phyloP scores from a whole-genome alignment of 2,329 filamentous ascomycete genomes.

The Hymenoscyphus albidus region DNA sequence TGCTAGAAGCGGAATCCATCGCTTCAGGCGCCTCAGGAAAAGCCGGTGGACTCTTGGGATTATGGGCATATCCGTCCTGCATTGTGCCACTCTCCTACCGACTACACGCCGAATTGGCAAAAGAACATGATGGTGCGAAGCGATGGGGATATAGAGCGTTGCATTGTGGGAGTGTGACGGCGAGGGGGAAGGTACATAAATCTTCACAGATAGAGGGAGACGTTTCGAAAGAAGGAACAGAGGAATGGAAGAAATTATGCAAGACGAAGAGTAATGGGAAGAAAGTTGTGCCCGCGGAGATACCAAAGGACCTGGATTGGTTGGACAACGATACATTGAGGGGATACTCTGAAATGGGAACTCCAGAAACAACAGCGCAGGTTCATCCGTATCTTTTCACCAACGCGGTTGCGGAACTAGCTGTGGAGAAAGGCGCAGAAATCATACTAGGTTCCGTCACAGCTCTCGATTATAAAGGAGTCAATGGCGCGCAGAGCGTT shows the following conservation, averaged over 20 bases:
- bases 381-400: conserved; percentile 93
- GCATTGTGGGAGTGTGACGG: conserved; percentile 56
- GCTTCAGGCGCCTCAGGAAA: conserved; percentile 94
- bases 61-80: conserved; percentile 85
- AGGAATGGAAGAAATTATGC: conserved; percentile 58
- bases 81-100: conserved; percentile 83
- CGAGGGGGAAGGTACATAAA: conserved; percentile 25
- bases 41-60: conserved; percentile 81
- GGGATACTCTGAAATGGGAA: conserved; percentile 80
- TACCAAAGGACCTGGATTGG: conserved; percentile 84
- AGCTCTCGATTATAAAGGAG: conserved; percentile 55
- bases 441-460: conserved; percentile 68
- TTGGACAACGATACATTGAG: conserved; percentile 63
- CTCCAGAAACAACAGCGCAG: conserved; percentile 77
- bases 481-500: conserved; percentile 65
- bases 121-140: conserved; percentile 71
- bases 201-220: conserved; percentile 7
- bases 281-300: conserved; percentile 49
- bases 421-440: conserved; percentile 63
- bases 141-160: conserved; percentile 85
- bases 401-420: conserved; percentile 73
- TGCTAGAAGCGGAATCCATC: conserved; percentile 81
- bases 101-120: conserved; percentile 79
- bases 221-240: conserved; percentile 17
- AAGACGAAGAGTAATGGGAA: conserved; percentile 48